Percentiles rank a stretch among this genome's conserved stretches.
Conservation (phyloP, 2,329 filamentous ascomycete species). For the Metarhizium rileyi region DNA sequence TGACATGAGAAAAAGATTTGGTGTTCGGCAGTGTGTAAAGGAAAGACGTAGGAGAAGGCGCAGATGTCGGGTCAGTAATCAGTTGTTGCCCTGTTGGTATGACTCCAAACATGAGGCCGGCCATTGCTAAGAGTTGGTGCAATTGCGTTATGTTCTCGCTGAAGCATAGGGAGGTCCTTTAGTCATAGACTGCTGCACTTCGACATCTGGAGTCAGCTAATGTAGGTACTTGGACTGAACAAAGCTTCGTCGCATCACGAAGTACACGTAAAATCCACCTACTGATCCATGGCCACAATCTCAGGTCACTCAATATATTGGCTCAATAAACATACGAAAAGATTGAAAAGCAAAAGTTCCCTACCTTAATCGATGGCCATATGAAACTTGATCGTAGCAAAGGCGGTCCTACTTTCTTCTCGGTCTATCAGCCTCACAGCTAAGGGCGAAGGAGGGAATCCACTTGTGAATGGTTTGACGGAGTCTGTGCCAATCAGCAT, state of each 20-base stretch:
- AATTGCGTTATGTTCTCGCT: background rate
- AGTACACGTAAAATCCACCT: too few species aligned
- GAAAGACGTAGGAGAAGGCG: conserved; percentile 44
- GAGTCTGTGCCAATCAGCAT: too few species aligned
- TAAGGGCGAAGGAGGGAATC: too few species aligned
- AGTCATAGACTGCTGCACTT: background rate
- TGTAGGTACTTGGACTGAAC: background rate
- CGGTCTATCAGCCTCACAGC: too few species aligned
- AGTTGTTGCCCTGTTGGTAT: conserved; percentile 51
- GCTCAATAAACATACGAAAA: too few species aligned
- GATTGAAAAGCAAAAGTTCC: too few species aligned
- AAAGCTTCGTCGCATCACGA: background rate
- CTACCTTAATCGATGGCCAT: too few species aligned
- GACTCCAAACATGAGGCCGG: conserved; percentile 45
- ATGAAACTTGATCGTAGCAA: too few species aligned
- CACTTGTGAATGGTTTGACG: too few species aligned
- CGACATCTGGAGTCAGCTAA: background rate
- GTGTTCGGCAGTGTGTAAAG: conserved; percentile 40
- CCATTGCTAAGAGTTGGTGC: conserved; percentile 20
- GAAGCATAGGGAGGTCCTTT: background rate
- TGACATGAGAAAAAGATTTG: conserved; percentile 65
- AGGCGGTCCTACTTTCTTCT: too few species aligned
- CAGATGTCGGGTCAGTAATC: conserved; percentile 43
- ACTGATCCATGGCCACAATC: too few species aligned
- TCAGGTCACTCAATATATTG: too few species aligned